phyloP scores from a whole-genome alignment of 306 rosid genomes.

The Vigna mungo region DNA sequence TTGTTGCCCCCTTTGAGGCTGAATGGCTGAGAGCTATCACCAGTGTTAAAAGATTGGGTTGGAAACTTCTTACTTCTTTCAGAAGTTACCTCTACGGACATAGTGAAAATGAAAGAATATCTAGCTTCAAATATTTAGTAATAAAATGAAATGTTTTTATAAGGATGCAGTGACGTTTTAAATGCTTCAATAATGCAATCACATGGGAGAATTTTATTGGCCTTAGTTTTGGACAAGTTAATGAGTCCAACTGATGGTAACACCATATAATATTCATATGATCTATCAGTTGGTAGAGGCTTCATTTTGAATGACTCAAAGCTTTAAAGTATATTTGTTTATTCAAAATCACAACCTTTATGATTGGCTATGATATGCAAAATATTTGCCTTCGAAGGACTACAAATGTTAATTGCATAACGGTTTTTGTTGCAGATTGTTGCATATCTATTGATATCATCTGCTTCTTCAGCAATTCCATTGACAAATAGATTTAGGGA shows the following conservation, averaged over 20 bases:
- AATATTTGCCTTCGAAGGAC: slow-evolving; percentile 15
- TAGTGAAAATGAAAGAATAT: slow-evolving; percentile 39
- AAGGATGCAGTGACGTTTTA: background rate
- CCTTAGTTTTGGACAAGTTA: slow-evolving; percentile 8
- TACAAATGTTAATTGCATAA: background rate
- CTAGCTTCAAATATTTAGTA: slow-evolving; percentile 11
- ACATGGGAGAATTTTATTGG: background rate
- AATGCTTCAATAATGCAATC: slow-evolving; percentile 13
- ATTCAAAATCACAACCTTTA: slow-evolving; percentile 26
- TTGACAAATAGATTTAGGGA: slow-evolving; percentile 72
- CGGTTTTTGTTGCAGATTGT: slow-evolving; percentile 57
- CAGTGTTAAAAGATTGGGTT: slow-evolving; percentile 30
- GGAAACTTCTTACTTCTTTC: slow-evolving; percentile 28
- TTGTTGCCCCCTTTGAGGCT: background rate
- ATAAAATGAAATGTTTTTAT: background rate
- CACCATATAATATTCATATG: background rate
- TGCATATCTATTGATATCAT: slow-evolving; percentile 79
- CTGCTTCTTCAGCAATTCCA: slow-evolving; percentile 77
- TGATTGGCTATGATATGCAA: slow-evolving; percentile 30
- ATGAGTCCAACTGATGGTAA: slow-evolving; percentile 9
- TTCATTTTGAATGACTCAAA: slow-evolving; percentile 45
- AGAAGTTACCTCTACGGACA: slow-evolving; percentile 32
- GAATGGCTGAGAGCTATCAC: slow-evolving; percentile 12
- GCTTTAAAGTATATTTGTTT: background rate
- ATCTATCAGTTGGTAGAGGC: slow-evolving; percentile 11